phyloP scores from a whole-genome alignment of 192 early-diverging fungal genomes.

The Backusella circina region DNA sequence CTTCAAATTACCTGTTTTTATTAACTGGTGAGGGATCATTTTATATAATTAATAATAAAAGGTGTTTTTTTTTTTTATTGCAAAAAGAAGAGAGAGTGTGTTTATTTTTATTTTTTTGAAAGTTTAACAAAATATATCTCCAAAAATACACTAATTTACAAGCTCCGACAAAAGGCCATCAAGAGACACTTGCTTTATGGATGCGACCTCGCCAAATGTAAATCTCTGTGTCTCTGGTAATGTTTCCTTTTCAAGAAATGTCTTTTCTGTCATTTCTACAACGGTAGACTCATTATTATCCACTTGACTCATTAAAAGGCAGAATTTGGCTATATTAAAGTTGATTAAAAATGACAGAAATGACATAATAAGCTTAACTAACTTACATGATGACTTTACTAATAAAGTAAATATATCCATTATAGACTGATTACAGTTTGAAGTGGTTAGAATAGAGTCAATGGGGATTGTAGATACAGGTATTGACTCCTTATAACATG shows the following conservation, averaged over 20 bases:
- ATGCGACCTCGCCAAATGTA: not conserved
- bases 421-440: not conserved
- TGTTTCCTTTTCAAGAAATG: not conserved
- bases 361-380: not conserved
- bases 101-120: not conserved
- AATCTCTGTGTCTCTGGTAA: not conserved
- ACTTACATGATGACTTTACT: constrained; percentile 4
- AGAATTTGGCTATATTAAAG: not conserved
- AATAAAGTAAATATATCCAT: not conserved
- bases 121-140: not conserved
- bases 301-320: not conserved
- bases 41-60: not conserved
- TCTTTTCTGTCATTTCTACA: not conserved
- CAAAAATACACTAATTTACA: not conserved
- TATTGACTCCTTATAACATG: not conserved
- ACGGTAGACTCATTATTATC: not conserved
- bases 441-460: not conserved
- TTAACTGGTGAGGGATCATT: constrained; percentile 4
- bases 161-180: not conserved
- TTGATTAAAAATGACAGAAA: not conserved
- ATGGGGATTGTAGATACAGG: not conserved
- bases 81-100: not conserved
- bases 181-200: not conserved
- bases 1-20: constrained; percentile 38
- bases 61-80: too few relatives aligned